phyloP scores from a whole-genome alignment of 257 asterid species.

The Mentha longifolia region DNA sequence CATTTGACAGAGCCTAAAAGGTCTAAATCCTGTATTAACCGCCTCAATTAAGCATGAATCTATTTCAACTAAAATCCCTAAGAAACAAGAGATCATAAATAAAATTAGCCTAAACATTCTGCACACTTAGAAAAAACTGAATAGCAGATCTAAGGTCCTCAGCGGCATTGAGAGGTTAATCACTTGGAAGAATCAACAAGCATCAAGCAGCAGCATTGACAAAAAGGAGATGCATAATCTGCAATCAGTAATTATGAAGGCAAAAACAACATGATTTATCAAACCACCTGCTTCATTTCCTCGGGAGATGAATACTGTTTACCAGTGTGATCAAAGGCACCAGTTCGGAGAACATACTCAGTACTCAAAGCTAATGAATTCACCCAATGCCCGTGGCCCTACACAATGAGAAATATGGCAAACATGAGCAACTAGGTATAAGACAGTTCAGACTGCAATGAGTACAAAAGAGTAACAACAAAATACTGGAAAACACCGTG shows the following conservation, averaged over 20 bases:
- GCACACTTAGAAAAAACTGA: neutral
- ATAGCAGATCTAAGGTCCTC: neutral
- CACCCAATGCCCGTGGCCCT: conserved; percentile 99
- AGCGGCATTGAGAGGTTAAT: neutral
- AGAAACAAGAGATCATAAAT: neutral
- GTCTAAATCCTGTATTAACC: too few relatives aligned
- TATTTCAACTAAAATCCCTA: neutral
- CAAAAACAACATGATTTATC: conserved; percentile 25
- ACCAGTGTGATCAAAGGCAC: conserved; percentile 88
- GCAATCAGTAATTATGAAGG: conserved; percentile 3
- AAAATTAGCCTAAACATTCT: neutral
- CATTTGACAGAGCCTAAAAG: conserved; percentile 4
- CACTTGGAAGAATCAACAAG: conserved; percentile 8
- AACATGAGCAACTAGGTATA: conserved; percentile 24
- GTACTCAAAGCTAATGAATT: conserved; percentile 96
- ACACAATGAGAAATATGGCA: conserved; percentile 30
- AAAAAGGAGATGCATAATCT: conserved; percentile 13
- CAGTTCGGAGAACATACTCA: conserved; percentile 90
- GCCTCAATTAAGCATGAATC: too few relatives aligned
- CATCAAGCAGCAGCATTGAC: neutral
- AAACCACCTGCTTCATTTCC: conserved; percentile 84
- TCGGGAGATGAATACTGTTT: conserved; percentile 73
- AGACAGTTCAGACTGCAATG: conserved; percentile 4
- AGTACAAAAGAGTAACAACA: conserved; percentile 23
- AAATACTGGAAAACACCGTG: neutral